Evolutionary conservation across 2,329 filamentous ascomycete species (phyloP), one percentile per base, ranked within the genome.

Genomic region (Sarocladium strictum): DNA sequence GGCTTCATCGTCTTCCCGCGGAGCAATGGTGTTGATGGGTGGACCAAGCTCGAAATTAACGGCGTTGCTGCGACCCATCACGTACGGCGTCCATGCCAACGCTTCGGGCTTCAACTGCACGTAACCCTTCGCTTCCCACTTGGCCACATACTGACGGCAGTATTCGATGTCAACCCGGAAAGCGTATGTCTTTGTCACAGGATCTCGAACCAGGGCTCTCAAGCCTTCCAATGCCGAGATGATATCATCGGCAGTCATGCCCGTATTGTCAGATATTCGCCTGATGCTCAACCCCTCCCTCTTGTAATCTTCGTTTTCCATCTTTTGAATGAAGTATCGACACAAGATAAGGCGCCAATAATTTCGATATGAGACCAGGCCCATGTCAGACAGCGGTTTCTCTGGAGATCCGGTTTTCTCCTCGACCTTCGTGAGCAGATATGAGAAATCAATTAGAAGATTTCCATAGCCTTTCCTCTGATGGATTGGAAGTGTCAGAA

Each of bases 371-470:
- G 93, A 97, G 3, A 97, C 93, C 37, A 99, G 73, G 2, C 94
- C 94, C 90, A 99, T 97, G 66, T 99, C 94, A 0, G 94, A 97
- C 3, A 99, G 79, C 0, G 94, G 94, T 70, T 99, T 99, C 69
- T 99, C 94, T 0, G 94, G 94, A 1, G 93, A 97, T 10, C 94
- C 94, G 0, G 91, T 95, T 70, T 97, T 96, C 63, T 86, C 83
- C 71, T 99, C 94, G 1, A 95, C 90, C 53, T 91, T 84, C 0
- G 95, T 97, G 47, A 99, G 81, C 6, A 99, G 84, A 66, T 99
- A 99, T 1, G 94, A 99, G 68, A 99, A 99, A 67, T 99, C 94
- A 62, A 99, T 99, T 47, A 99, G 80, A 21, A 97, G 84, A 64
- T 97, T 93, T 5, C 95, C 94, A 62, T 97, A 99, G 55, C 94